Evolutionary conservation across 73 alveolate species (phyloP).

Genomic region (Uronychia setigera): DNA sequence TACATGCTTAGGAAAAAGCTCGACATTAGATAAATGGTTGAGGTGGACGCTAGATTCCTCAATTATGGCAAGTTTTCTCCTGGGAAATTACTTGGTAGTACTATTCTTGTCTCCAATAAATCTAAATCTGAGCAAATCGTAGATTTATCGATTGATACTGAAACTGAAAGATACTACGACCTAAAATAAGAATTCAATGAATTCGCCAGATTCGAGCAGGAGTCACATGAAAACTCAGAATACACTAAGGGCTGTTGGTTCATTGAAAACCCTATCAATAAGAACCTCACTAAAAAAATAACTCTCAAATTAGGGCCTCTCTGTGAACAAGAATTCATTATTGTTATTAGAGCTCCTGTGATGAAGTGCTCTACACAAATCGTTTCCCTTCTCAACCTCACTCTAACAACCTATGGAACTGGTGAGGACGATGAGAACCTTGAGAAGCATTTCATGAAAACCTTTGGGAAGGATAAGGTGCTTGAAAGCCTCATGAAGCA

Average conservation of each 20-base stretch:
- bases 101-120: slow-evolving; percentile 42
- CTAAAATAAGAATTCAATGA: neutral
- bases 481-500: neutral
- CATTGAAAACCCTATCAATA: slow-evolving; percentile 61
- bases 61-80: slow-evolving; percentile 54
- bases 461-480: neutral
- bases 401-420: slow-evolving; percentile 11
- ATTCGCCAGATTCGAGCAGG: neutral
- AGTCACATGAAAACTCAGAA: slow-evolving; percentile 35
- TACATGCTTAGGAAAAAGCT: neutral
- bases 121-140: slow-evolving; percentile 52
- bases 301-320: slow-evolving; percentile 56
- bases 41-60: slow-evolving; percentile 50
- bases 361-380: slow-evolving; percentile 4
- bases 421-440: slow-evolving; percentile 18
- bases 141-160: slow-evolving; percentile 44
- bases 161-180: slow-evolving; percentile 22
- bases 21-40: slow-evolving; percentile 44
- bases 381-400: slow-evolving; percentile 35
- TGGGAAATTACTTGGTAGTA: slow-evolving; percentile 50
- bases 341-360: slow-evolving; percentile 49
- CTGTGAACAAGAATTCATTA: slow-evolving; percentile 58
- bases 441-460: slow-evolving; percentile 43
- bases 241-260: slow-evolving; percentile 55
- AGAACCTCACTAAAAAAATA: slow-evolving; percentile 59